Evolutionary conservation across 2,329 filamentous ascomycete species (phyloP), one percentile per base, ranked within the genome.

Genomic region (Pseudogymnoascus sp.): DNA sequence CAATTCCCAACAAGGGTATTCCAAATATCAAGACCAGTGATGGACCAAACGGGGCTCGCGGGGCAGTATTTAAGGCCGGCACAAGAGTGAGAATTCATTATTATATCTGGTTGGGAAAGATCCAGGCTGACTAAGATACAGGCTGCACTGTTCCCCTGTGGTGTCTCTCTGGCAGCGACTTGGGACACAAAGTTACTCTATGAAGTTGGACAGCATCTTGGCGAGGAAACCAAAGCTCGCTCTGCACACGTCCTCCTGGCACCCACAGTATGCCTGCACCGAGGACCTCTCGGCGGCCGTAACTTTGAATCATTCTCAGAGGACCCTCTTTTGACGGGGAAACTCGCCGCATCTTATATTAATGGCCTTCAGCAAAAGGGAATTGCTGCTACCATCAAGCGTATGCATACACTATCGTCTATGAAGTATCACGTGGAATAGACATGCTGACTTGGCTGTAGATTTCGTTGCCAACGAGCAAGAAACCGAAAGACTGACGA

Each of bases 231-330:
- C 22, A 88, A 85, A 67, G 87, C 88, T 15, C 86, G 89, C 68
- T 88, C 88, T 5, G 86, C 88, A 28, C 81, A 91, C 63, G 81
- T 92, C 35, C 77, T 92, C 4, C 79, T 93, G 7, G 89, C 86
- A 0, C 89, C 89, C 2, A 92, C 89, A 0, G 85, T 91, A 35
- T 91, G 90, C 75, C 87, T 91, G 78, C 90, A 94, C 68, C 83
- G 90, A 14, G 89, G 89, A 58, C 90, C 90, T 0, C 79, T 94
- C 0, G 90, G 90, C n/a, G 90, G 90, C 15, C 82, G 90, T 63
- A 91, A 91, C 65, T 95, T 94, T 66, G 90, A 95, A 73, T 91
- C 89, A 0, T 94, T 91, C 71, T 91, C 88, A 0, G 90, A 94
- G 72, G 90, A 94, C 66, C 90, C 90, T 0, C 81, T 87, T 8